Evolutionary conservation across 805 yeast genomes (phyloP).

Genomic region (Saccharomyces eubayanus): DNA sequence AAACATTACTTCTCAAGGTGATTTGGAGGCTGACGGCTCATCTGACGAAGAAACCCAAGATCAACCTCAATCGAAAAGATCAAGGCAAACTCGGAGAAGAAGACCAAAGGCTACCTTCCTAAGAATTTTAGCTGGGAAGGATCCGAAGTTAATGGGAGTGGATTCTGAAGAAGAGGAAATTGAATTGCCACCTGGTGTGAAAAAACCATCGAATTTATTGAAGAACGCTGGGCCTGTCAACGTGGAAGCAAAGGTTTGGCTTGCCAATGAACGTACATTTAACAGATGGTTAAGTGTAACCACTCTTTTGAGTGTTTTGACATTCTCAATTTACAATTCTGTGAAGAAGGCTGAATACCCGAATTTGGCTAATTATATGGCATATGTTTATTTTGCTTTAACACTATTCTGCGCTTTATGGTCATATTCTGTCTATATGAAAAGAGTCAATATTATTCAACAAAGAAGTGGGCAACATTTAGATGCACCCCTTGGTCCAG

Average conservation of each 20-base stretch:
- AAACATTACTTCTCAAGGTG: constrained; percentile 29
- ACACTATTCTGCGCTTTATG: constrained; percentile 79
- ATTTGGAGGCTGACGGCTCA: constrained; percentile 52
- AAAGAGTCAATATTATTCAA: constrained; percentile 62
- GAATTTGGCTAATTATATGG: constrained; percentile 56
- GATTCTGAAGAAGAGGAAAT: constrained; percentile 87
- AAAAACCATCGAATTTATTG: constrained; percentile 66
- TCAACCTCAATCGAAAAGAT: constrained; percentile 1
- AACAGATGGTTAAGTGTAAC: constrained; percentile 92
- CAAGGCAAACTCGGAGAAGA: constrained; percentile 24
- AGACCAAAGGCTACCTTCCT: constrained; percentile 28
- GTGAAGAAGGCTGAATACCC: constrained; percentile 59
- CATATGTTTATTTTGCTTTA: constrained; percentile 70
- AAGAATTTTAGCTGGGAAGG: constrained; percentile 33
- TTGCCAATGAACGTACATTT: constrained; percentile 96
- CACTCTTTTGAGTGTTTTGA: constrained; percentile 71
- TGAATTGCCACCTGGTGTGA: constrained; percentile 80
- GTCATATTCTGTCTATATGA: constrained; percentile 76
- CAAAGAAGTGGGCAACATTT: constrained; percentile 80
- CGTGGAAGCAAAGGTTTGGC: constrained; percentile 96
- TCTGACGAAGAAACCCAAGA: constrained; percentile 33
- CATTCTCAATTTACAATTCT: constrained; percentile 76
- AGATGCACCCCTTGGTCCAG: constrained; percentile 86
- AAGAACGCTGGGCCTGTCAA: constrained; percentile 87
- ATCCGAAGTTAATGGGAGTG: constrained; percentile 43